A percentile compares a stretch with the other conserved stretches of the same genome.
phyloP scores from a whole-genome alignment of 352 stramenopile species.

The Achlya hypogyna region DNA sequence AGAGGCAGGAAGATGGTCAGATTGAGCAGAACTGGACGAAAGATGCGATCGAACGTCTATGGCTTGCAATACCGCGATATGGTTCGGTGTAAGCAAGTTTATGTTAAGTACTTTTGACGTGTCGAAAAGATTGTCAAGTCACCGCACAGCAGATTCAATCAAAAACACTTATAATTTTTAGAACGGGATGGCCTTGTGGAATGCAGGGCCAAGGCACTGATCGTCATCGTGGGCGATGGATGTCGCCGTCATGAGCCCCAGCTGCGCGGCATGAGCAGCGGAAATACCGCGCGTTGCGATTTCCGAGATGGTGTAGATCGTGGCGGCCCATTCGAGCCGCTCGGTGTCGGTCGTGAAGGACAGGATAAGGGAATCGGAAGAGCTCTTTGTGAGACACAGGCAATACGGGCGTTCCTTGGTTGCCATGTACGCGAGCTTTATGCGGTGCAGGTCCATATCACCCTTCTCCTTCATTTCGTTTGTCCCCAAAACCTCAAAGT shows the following conservation, averaged over 20 bases:
- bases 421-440: slow-evolving; percentile 9
- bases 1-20: too few species aligned
- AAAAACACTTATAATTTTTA: too few species aligned
- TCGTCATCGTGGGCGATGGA: background rate
- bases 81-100: too few species aligned
- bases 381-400: slow-evolving; percentile 70
- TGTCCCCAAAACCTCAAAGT: slow-evolving; percentile 28
- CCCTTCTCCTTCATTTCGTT: slow-evolving; percentile 9
- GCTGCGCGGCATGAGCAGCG: background rate
- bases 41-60: too few species aligned
- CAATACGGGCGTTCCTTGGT: slow-evolving; percentile 46
- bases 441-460: slow-evolving; percentile 21
- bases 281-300: slow-evolving; percentile 79
- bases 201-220: background rate
- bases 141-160: too few species aligned
- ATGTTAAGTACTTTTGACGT: too few species aligned
- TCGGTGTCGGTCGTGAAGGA: slow-evolving; percentile 56
- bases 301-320: slow-evolving; percentile 79
- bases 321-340: slow-evolving; percentile 79
- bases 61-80: too few species aligned
- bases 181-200: slow-evolving; percentile 9
- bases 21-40: too few species aligned
- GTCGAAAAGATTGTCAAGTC: too few species aligned
- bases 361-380: slow-evolving; percentile 77
- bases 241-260: background rate